Base-by-base conservation (phyloP, 2,329 filamentous ascomycete species). In the Drechslerella dactyloides region DNA sequence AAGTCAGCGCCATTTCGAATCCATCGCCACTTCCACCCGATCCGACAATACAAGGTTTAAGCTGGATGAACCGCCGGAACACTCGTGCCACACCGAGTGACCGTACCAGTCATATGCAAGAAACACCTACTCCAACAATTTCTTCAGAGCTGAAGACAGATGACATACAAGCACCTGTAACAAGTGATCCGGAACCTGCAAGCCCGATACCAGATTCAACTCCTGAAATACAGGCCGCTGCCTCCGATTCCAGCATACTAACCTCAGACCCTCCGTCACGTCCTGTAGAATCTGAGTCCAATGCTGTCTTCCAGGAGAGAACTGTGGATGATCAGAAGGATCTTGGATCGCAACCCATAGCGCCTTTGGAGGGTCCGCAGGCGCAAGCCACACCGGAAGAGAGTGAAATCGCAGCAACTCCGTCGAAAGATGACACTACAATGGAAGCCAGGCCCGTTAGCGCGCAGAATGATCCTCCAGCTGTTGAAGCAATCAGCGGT, bases 21-120 rank as follows among this genome's bases (percentile, higher is more conserved):
- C 68, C 68, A 11, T 44, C 56, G 11, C 68, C 68, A 1, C 61
- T 73, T 10, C 68, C 68, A 11, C 51, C 57, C 3, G 68, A 73
- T 30, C 68, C 60, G 23, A 66, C 55, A 8, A 48, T 65, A n/a
- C 60, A 10, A 48, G 44, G 44, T 19, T 6, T 15, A 2, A 27
- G 24, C 19, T 33, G 48, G 21, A 2, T 19, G 3, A 40, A 23
- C 3, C 19, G 10, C 11, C 44, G 19, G 19, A 19, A 5, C 19
- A 15, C 15, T 19, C 15, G 44, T 10, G 2, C 44, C 44, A 23
- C 8, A 19, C 15, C 17, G n/a, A n/a, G n/a, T n/a, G n/a, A n/a
- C n/a, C n/a, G n/a, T n/a, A n/a, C n/a, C n/a, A n/a, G n/a, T n/a
- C n/a, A n/a, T 3, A 33, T 8, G 27, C 27, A 33, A 33, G 27